Conservation (phyloP, 352 stramenopile species). For the Globisporangium abappressorium region DNA sequence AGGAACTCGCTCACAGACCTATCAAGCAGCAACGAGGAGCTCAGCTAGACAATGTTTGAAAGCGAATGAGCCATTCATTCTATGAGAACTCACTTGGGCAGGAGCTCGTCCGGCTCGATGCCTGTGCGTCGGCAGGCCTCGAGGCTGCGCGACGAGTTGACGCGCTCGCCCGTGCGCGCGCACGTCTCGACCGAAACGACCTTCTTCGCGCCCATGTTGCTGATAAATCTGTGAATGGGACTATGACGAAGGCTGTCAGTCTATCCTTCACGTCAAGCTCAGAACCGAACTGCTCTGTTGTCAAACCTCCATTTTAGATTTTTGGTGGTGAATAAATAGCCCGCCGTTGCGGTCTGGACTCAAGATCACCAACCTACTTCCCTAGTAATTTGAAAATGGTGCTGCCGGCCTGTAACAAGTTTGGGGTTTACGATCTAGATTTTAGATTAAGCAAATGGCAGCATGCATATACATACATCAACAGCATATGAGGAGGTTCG, state of each 20-base stretch:
- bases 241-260: background rate
- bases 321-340: background rate
- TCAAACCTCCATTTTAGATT: conserved; percentile 3
- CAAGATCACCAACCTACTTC: too few relatives aligned
- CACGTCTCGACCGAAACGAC: conserved; percentile 52
- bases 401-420: background rate
- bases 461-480: background rate
- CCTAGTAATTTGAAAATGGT: background rate
- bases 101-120: conserved; percentile 61
- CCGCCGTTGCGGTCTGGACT: too few relatives aligned
- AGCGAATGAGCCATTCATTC: background rate
- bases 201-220: conserved; percentile 31
- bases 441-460: background rate
- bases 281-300: background rate
- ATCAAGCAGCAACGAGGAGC: background rate
- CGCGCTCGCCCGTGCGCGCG: conserved; percentile 38
- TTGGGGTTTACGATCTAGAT: background rate
- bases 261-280: background rate
- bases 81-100: conserved; percentile 39
- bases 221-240: background rate
- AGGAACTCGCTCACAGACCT: background rate
- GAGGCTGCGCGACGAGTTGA: conserved; percentile 64
- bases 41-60: background rate
- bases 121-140: conserved; percentile 70
- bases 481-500: background rate